Percentiles rank a stretch among this genome's conserved stretches.
Evolutionary conservation across 176 grass and related monocot species (phyloP).

Genomic region (Cenchrus purpureus): DNA sequence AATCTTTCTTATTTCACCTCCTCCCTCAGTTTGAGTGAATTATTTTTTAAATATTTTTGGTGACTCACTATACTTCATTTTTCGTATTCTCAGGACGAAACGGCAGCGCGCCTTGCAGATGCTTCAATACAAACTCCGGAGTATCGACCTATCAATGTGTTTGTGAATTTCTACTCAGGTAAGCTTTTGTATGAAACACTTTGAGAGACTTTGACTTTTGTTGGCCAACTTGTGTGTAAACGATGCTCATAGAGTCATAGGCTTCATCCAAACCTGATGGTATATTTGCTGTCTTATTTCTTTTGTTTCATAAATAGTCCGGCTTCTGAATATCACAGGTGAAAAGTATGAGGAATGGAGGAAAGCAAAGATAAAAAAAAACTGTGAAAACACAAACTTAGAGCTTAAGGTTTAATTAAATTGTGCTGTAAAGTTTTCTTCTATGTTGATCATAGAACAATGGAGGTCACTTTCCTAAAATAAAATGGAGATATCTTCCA

Average conservation of each 20-base stretch:
- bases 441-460: not conserved
- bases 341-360: not conserved
- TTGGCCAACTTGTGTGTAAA: conserved; percentile 11
- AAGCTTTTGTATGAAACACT: conserved; percentile 12
- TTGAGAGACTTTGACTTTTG: not conserved
- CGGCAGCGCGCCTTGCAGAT: conserved; percentile 70
- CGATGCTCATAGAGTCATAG: not conserved
- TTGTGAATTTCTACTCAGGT: conserved; percentile 97
- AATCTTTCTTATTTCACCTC: not conserved
- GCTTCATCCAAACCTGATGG: not conserved
- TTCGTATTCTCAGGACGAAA: conserved; percentile 61
- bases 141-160: conserved; percentile 83
- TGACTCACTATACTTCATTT: not conserved
- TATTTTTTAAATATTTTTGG: not conserved
- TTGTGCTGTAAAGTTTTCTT: not conserved
- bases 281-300: not conserved
- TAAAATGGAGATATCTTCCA: not conserved
- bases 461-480: not conserved
- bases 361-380: not conserved
- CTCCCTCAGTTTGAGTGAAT: not conserved
- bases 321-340: not conserved
- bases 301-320: conserved; percentile 6
- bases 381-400: not conserved
- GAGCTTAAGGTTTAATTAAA: not conserved
- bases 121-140: conserved; percentile 75